Evolutionary conservation across 2,329 filamentous ascomycete genomes (phyloP), one percentile per base, ranked within the genome.

Genomic region (Stagonosporopsis cucurbitacearum): DNA sequence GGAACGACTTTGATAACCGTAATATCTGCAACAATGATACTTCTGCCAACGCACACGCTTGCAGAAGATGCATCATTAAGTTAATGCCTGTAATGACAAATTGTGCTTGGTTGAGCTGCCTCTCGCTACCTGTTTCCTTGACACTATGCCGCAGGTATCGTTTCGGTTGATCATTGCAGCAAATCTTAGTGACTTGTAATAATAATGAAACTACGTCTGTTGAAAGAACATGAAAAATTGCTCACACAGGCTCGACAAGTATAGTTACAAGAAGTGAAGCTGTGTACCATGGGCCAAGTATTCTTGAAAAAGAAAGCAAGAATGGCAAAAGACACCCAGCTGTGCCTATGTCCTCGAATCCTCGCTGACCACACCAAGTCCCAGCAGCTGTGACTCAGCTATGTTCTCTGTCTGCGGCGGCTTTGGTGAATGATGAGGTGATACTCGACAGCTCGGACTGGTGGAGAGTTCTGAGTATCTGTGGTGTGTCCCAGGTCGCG

Each of bases 381-480:
- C 60, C 51, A 57, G 49, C 25, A 60, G 61, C n/a, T 53, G 57
- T 36, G 47, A 28, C 39, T 66, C 59, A 30, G 23, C 41, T 1
- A 49, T 25, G 17, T 64, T 66, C 4, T 57, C 58, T 22, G 54
- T 19, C 46, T 66, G 66, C 9, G 48, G 33, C 7, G 59, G 44
- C 41, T 50, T 48, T 11, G 66, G 68, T 15, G 66, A 65, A 6
- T 52, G 52, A 17, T 64, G 49, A 2, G 63, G 64, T 19, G 64
- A 65, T 39, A 65, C 67, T 15, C 48, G 47, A 28, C 32, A 71
- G 49, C 50, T 71, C 57, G 11, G 44, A 35, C 54, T 59, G 8
- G 59, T 63, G 17, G 68, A 65, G 13, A 69, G 54, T 35, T 67
- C 66, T 1, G 68, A 68, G 22, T 60, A 61, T 19, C 59, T 57